Conservation (phyloP, 768 basidiomycete species). For the Saitozyma sp. region DNA sequence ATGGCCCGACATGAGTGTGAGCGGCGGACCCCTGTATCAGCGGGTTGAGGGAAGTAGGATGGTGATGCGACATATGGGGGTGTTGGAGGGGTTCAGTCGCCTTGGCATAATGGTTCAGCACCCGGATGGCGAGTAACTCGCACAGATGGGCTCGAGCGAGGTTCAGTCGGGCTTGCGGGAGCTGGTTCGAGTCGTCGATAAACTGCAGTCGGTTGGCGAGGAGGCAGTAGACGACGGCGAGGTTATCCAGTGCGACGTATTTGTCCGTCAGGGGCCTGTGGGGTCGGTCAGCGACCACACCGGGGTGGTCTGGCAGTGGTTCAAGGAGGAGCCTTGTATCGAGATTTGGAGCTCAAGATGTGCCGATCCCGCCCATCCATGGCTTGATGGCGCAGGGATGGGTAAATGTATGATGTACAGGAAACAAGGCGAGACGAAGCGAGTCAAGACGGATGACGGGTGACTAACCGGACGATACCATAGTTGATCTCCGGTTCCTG, state of each 20-base stretch:
- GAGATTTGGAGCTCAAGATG: too few relatives aligned
- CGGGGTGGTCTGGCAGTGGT: not conserved
- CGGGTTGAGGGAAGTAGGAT: too few relatives aligned
- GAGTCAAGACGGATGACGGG: not conserved
- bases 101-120: slow-evolving; percentile 29
- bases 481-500: slow-evolving; percentile 7
- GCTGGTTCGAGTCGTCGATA: slow-evolving; percentile 13
- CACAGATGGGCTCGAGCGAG: slow-evolving; percentile 28
- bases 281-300: slow-evolving; percentile 1
- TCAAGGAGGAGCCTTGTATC: too few relatives aligned
- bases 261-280: slow-evolving; percentile 14
- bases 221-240: slow-evolving; percentile 18
- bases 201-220: slow-evolving; percentile 22
- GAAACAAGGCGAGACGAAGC: not conserved
- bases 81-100: slow-evolving; percentile 10
- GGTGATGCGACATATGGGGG: too few relatives aligned
- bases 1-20: too few relatives aligned
- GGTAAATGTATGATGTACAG: slow-evolving; percentile 2
- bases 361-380: too few relatives aligned
- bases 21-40: too few relatives aligned
- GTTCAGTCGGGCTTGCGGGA: slow-evolving; percentile 24
- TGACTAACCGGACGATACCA: slow-evolving; percentile 11
- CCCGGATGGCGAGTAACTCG: slow-evolving; percentile 30
- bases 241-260: slow-evolving; percentile 15
- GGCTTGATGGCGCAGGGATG: too few relatives aligned